These are phyloP conservation scores for Aspergillus taichungensis DNA, from an alignment of 495 filamentous ascomycete species.

Conservation along the genomic window DNA sequence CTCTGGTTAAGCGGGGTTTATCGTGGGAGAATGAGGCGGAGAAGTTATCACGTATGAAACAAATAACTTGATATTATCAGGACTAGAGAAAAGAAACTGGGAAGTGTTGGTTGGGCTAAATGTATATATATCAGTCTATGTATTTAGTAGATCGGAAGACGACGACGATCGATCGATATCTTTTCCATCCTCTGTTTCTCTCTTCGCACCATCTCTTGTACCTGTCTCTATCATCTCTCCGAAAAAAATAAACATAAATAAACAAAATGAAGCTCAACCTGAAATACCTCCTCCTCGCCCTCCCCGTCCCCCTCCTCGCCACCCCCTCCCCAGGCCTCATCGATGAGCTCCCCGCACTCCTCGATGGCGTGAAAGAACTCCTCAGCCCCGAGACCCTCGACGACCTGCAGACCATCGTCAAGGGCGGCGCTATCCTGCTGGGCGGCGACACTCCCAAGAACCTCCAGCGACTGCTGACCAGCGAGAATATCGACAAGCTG, in stretches of 20 bases:
- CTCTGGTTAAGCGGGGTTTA: too few species aligned
- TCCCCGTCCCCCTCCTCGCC: constrained; percentile 20
- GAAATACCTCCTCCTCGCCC: constrained; percentile 18
- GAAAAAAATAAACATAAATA: background rate
- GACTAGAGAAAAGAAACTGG: too few species aligned
- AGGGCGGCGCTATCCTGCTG: constrained; percentile 18
- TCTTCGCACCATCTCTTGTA: too few species aligned
- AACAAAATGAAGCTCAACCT: too few species aligned
- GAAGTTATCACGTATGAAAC: too few species aligned
- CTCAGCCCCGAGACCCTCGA: constrained; percentile 30
- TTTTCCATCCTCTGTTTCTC: too few species aligned
- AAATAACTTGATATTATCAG: too few species aligned
- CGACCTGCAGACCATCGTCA: constrained; percentile 35
- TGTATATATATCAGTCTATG: too few species aligned
- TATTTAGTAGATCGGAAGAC: too few species aligned
- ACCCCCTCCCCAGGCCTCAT: constrained; percentile 16
- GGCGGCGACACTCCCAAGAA: constrained; percentile 16
- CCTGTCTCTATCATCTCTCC: background rate
- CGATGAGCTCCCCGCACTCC: constrained; percentile 15
- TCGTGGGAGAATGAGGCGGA: too few species aligned
- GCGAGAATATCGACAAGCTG: constrained; percentile 22
- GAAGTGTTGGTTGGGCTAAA: too few species aligned
- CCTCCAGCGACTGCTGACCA: constrained; percentile 19
- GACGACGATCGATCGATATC: too few species aligned
- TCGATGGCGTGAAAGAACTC: constrained; percentile 21